Percentiles rank a stretch among this genome's conserved stretches.
Evolutionary conservation across 371 early-diverging fungal species (phyloP).

Genomic region (Circinella minor): DNA sequence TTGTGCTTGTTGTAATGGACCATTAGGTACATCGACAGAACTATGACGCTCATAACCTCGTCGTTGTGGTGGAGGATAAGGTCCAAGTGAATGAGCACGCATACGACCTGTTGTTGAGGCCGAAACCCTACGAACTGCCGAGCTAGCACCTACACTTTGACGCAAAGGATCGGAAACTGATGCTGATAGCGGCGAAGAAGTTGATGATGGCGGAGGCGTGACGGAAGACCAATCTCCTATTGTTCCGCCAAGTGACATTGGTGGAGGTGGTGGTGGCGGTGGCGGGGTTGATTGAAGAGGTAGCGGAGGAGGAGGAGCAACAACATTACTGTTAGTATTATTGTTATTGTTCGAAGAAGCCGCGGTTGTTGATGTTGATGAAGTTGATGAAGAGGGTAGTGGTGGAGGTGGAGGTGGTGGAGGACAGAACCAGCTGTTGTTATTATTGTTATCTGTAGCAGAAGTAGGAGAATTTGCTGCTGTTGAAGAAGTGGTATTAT

Average conservation of each 20-base stretch:
- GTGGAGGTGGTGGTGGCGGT: conserved; percentile 33
- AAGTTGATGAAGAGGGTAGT: conserved; percentile 1
- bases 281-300: conserved; percentile 21
- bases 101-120: conserved; percentile 26
- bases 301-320: conserved; percentile 16
- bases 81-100: conserved; percentile 47
- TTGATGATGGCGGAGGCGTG: conserved; percentile 32
- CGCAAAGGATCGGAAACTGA: conserved; percentile 22
- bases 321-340: background rate
- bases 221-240: conserved; percentile 11
- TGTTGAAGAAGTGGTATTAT: background rate
- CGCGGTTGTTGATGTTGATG: background rate
- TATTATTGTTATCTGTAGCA: conserved; percentile 7
- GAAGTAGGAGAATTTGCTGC: background rate
- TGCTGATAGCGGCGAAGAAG: conserved; percentile 28
- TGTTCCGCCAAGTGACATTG: conserved; percentile 16
- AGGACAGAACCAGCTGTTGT: conserved; percentile 21
- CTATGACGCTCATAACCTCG: conserved; percentile 14
- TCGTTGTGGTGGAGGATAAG: conserved; percentile 33
- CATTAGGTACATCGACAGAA: conserved; percentile 11
- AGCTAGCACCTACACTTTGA: conserved; percentile 14
- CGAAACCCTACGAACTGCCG: background rate
- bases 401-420: conserved; percentile 16
- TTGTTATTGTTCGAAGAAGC: background rate
- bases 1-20: conserved; percentile 11